Conservation (phyloP, 2,329 filamentous ascomycete species). For the Onygena corvina region DNA sequence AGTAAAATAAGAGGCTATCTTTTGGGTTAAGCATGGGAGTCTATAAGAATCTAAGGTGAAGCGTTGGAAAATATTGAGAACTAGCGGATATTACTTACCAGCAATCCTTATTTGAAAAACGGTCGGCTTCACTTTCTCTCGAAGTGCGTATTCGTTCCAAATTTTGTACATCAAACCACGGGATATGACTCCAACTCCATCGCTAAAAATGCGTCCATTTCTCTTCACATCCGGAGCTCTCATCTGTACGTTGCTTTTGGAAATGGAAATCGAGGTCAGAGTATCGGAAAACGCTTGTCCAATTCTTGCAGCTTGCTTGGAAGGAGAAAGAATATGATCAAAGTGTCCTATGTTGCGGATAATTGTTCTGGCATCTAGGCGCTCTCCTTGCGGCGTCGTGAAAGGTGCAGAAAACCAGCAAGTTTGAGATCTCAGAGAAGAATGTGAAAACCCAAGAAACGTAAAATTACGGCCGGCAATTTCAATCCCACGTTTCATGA, state of each 20-base stretch:
- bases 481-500: conserved; percentile 48
- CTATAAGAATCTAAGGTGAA: not conserved
- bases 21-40: no score
- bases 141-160: conserved; percentile 35
- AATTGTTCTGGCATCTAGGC: conserved; percentile 28
- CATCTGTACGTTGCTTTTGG: conserved; percentile 16
- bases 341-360: conserved; percentile 42
- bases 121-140: conserved; percentile 19
- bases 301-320: conserved; percentile 48
- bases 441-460: conserved; percentile 71
- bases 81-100: conserved; percentile 32
- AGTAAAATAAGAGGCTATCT: not conserved
- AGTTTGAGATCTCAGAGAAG: conserved; percentile 58
- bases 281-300: conserved; percentile 65
- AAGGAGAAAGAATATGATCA: conserved; percentile 40
- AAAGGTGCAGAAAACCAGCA: conserved; percentile 50
- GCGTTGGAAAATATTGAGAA: not conserved
- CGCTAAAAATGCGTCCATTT: conserved; percentile 56
- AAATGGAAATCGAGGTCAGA: conserved; percentile 47
- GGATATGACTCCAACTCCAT: conserved; percentile 68
- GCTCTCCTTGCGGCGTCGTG: conserved; percentile 18
- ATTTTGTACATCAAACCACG: conserved; percentile 46
- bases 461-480: conserved; percentile 52
- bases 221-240: conserved; percentile 25
- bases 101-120: conserved; percentile 60